Conservation (phyloP, 129 eudicot species). For the Solidago caesia region DNA sequence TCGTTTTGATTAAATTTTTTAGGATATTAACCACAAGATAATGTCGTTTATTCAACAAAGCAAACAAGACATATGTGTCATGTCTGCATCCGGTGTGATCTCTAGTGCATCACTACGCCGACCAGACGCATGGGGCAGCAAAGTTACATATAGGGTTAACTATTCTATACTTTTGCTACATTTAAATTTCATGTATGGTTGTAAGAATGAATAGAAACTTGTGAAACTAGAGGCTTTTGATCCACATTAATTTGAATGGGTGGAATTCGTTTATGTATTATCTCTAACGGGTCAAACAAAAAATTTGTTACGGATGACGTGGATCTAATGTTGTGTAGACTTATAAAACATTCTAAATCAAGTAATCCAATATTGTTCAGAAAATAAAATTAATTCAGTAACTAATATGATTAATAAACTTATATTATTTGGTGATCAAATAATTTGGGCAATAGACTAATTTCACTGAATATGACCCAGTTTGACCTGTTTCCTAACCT, state of each 20-base stretch:
- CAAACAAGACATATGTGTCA: constrained; percentile 48
- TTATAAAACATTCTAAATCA: neutral
- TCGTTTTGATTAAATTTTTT: neutral
- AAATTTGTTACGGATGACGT: too few relatives aligned
- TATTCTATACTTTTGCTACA: neutral
- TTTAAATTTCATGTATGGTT: neutral
- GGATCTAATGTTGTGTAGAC: neutral
- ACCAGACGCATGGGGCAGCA: constrained; percentile 63
- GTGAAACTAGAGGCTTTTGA: neutral
- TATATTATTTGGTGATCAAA: too few relatives aligned
- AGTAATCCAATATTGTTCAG: neutral
- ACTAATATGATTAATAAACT: too few relatives aligned
- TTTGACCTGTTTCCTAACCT: too few relatives aligned
- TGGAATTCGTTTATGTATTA: too few relatives aligned
- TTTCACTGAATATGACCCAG: too few relatives aligned
- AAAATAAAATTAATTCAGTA: too few relatives aligned
- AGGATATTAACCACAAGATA: constrained; percentile 63
- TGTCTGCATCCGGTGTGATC: constrained; percentile 66
- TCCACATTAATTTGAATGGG: neutral
- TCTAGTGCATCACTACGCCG: constrained; percentile 49
- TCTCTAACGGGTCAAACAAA: neutral
- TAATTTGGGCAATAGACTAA: too few relatives aligned
- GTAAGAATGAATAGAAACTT: neutral
- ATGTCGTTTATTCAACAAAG: constrained; percentile 59
- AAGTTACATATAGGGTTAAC: constrained; percentile 47